Evolutionary conservation across 2,329 filamentous ascomycete genomes (phyloP), one percentile per base, ranked within the genome.

Genomic region (Lachnellula hyalina): DNA sequence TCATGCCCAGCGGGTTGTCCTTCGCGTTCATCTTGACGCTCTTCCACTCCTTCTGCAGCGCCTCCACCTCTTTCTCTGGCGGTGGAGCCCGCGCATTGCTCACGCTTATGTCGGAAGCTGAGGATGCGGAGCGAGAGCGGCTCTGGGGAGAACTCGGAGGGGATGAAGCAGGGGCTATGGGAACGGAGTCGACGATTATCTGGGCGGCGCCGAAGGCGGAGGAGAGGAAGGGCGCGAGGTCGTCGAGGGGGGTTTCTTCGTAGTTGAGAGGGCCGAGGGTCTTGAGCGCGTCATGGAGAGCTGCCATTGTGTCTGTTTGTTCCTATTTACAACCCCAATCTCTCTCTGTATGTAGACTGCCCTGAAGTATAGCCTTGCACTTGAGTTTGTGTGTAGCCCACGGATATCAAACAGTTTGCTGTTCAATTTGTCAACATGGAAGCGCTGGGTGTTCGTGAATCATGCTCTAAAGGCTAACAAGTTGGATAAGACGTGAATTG

Each of bases 1-100:
- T 79, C 58, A 96, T 85, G 0, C 80, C 84, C 8, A 90, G 75
- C 0, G 90, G 88, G 65, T 95, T 94, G 19, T 92, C 86, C 62
- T 79, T 84, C 3, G 81, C 72, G 42, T 79, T 83, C 53, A 90
- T 72, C 71, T 90, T 93, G 66, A 92, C 74, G 42, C 90, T 87
- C 70, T 95, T 96, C 44, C 93, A 96, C 71, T 90, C 82, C 66
- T 88, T 88, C 55, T 85, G 84, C n/a, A 96, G 73, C 28, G 74
- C 75, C 34, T 83, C 76, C n/a, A 82, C 72, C 8, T 78, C 71
- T 21, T 78, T 72, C 70, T 49, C 65, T 19, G 61, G 65, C n/a
- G 57, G 56, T 25, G 62, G 47, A 6, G 74, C 70, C 50, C 80
- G 76, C 7, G 75, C 78, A 17, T 74, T 66, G 2, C 83, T 81